phyloP scores from a whole-genome alignment of 2,329 filamentous ascomycete genomes.

The Pseudogymnoascus sp. region DNA sequence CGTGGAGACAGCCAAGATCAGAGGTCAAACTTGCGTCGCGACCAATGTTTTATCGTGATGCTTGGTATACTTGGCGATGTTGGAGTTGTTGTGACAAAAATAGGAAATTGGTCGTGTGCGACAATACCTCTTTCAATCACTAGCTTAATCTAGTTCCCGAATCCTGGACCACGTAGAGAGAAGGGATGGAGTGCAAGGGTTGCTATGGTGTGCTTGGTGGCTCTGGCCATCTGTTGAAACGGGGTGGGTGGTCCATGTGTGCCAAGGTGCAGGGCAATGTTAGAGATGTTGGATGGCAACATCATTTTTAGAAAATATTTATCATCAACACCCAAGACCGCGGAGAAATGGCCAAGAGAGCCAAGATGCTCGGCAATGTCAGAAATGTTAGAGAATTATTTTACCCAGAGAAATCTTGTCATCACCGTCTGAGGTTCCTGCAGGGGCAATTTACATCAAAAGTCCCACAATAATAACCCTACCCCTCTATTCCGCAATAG shows the following conservation, averaged over 20 bases:
- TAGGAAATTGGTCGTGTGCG: neutral
- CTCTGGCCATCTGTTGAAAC: neutral
- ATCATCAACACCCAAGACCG: neutral
- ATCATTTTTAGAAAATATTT: neutral
- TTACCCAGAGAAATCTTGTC: neutral
- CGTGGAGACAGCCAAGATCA: conserved; percentile 3
- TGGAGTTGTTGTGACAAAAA: neutral
- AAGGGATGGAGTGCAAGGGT: neutral
- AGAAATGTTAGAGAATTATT: neutral
- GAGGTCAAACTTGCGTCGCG: neutral
- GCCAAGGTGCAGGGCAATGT: neutral
- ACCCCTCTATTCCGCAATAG: neutral
- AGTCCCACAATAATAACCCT: neutral
- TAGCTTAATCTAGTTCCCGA: neutral
- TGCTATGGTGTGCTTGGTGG: neutral
- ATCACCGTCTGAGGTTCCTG: neutral
- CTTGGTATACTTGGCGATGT: neutral
- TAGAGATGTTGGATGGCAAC: neutral
- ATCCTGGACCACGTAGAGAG: neutral
- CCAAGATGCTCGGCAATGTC: neutral
- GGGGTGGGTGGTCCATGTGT: neutral
- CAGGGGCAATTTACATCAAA: neutral
- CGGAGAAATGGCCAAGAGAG: neutral
- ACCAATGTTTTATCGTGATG: neutral
- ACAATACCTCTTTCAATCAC: neutral